Base-by-base conservation (phyloP, 169 alveolate genomes). In the Amoebophrya sp. region DNA sequence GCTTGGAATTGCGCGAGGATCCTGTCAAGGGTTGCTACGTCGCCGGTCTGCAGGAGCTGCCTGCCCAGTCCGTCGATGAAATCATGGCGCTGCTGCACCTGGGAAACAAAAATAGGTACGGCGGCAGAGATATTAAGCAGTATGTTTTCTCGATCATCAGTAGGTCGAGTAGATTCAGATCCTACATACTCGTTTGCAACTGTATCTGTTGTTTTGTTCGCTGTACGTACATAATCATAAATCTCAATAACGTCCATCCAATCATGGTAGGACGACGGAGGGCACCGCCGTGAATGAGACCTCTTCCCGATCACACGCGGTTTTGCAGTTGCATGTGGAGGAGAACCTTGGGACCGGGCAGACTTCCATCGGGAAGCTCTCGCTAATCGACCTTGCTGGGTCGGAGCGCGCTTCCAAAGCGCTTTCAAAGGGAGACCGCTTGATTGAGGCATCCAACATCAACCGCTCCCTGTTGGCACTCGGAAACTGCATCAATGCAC, bases 341-440 rank as follows among this genome's bases (percentile, higher is more conserved):
- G 94, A 40, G 23, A 12, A 39, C 38, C 35, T 40, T 1, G 88
- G 47, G 1, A 39, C 89, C 55, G 40, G 54, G 18, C 38, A 40
- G n/a, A 29, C 89, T 12, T 23, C 66, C 12, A 38, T 54, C 66
- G 92, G 98, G 23, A 97, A 97, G 92, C 93, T 97, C 77, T 94
- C 96, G 41, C 94, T 98, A 47, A 97, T 98, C 39, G 99, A 98
- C 93, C 93, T 98, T 92, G 99, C 99, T 2, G 99, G 99, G 35
- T 95, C 98, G 90, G 99, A 98, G 94, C 95, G 98, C 92, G 98
- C 97, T 23, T 93, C 97, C 39, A 95, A 96, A 89, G 96, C 98
- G 0, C 94, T 95, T 39, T 97, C 97, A 93, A 93, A 97, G 95
- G 98, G 98, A 14, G 93, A 95, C 91, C 93, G 98, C 47, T 94